A percentile compares a stretch with the other conserved stretches of the same genome.
Evolutionary conservation across 495 filamentous ascomycete species (phyloP).

Genomic region (Hamigera avellanea): DNA sequence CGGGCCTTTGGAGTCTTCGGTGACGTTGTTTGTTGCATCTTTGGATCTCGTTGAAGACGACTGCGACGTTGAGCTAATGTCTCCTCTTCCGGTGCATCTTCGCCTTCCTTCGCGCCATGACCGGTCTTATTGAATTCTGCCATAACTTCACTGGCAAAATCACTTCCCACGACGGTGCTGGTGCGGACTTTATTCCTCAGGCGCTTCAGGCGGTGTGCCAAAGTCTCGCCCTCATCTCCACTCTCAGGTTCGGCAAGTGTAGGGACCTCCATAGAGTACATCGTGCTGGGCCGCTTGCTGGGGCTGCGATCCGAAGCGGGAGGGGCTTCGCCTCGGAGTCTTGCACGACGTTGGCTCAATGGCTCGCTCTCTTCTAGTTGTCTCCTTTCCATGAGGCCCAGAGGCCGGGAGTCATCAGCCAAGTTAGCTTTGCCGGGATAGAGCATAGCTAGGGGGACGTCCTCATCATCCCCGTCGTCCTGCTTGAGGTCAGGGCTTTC

Average conservation of each 20-base stretch:
- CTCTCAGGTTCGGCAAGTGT: conserved; percentile 14
- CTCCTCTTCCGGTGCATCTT: conserved; percentile 49
- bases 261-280: conserved; percentile 16
- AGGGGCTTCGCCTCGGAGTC: conserved; percentile 50
- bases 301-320: conserved; percentile 15
- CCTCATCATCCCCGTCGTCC: conserved; percentile 49
- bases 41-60: conserved; percentile 66
- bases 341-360: conserved; percentile 63
- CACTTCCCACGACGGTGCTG: conserved; percentile 52
- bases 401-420: conserved; percentile 51
- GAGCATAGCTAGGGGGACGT: conserved; percentile 77
- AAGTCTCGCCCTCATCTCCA: conserved; percentile 65
- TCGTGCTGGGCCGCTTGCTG: conserved; percentile 24
- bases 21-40: conserved; percentile 22
- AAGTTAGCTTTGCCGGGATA: conserved; percentile 49
- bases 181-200: conserved; percentile 42
- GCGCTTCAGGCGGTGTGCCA: conserved; percentile 62
- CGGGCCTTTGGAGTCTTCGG: conserved; percentile 23
- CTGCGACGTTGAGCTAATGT: conserved; percentile 78
- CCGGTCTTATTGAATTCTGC: conserved; percentile 50
- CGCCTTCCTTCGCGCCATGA: neutral
- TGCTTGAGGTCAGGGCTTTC: conserved; percentile 47
- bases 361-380: conserved; percentile 89
- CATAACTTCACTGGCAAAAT: conserved; percentile 72
- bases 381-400: conserved; percentile 75